Evolutionary conservation across 1,139 yeast species (phyloP).

Genomic region (Sugiyamaella paludigena): DNA sequence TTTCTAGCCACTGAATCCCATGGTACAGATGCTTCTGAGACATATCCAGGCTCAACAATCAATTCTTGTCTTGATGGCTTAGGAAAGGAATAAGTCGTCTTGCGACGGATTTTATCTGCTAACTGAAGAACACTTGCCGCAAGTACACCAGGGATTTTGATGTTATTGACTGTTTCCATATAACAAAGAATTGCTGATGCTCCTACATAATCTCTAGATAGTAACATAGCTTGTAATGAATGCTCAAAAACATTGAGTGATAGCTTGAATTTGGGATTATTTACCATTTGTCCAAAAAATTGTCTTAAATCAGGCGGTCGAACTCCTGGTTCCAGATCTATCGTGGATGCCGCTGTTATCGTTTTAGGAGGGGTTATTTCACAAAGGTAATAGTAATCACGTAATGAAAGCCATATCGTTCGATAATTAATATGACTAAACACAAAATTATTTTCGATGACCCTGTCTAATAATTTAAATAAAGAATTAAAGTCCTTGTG

Average conservation of each 20-base stretch:
- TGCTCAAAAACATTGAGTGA: constrained; percentile 28
- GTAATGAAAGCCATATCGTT: constrained; percentile 28
- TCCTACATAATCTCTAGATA: constrained; percentile 23
- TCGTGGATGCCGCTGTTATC: not conserved
- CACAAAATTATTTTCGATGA: constrained; percentile 6
- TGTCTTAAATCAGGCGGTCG: constrained; percentile 16
- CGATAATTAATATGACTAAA: constrained; percentile 25
- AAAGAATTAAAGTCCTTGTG: constrained; percentile 23
- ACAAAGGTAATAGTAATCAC: constrained; percentile 24
- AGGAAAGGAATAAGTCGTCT: constrained; percentile 16
- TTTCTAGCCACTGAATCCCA: constrained; percentile 19
- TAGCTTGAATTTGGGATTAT: constrained; percentile 21
- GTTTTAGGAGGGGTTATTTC: not conserved
- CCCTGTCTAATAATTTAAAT: constrained; percentile 18
- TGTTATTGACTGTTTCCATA: constrained; percentile 24
- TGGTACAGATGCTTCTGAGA: constrained; percentile 16
- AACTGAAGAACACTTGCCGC: constrained; percentile 23
- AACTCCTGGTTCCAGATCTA: not conserved
- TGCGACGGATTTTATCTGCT: constrained; percentile 18
- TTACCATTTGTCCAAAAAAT: constrained; percentile 23
- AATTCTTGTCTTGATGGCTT: constrained; percentile 18
- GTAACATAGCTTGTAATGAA: constrained; percentile 28
- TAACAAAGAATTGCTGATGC: constrained; percentile 27
- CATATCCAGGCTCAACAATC: constrained; percentile 17
- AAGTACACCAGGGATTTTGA: constrained; percentile 23